Evolutionary conservation across 371 early-diverging fungal species (phyloP).

Genomic region (Mortierella sp.): DNA sequence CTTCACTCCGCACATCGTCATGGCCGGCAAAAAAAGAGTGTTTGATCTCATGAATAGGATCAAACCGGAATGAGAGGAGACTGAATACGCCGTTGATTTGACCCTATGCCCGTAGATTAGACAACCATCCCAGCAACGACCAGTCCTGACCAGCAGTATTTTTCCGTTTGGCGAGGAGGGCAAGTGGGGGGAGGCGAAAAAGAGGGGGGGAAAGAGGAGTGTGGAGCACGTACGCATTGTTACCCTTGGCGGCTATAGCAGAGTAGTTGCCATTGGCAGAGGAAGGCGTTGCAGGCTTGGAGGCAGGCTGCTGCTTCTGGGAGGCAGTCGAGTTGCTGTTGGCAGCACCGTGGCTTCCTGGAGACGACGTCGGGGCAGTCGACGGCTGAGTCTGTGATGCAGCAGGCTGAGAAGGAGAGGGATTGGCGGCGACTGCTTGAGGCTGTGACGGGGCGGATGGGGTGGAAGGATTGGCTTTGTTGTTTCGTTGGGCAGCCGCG

Average conservation of each 20-base stretch:
- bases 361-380: constrained; percentile 43
- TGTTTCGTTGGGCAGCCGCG: constrained; percentile 51
- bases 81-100: too few species aligned
- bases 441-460: constrained; percentile 14
- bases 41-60: too few species aligned
- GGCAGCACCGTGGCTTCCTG: constrained; percentile 36
- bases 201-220: too few species aligned
- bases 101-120: too few species aligned
- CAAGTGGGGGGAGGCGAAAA: too few species aligned
- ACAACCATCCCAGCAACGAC: too few species aligned
- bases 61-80: too few species aligned
- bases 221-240: constrained; percentile 35
- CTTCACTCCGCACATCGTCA: too few species aligned
- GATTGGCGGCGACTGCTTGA: constrained; percentile 14
- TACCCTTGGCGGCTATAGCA: constrained; percentile 51
- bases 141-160: too few species aligned
- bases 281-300: constrained; percentile 21
- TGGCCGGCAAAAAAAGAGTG: too few species aligned
- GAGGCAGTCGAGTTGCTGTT: constrained; percentile 13
- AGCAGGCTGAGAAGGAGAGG: constrained; percentile 8
- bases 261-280: constrained; percentile 52
- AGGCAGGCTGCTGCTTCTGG: constrained; percentile 18
- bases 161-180: too few species aligned
- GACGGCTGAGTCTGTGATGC: constrained; percentile 30
- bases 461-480: constrained; percentile 31